Percentiles rank a stretch among this genome's conserved stretches.
phyloP scores from a whole-genome alignment of 176 grass and related monocot genomes.

The Eleusine indica region DNA sequence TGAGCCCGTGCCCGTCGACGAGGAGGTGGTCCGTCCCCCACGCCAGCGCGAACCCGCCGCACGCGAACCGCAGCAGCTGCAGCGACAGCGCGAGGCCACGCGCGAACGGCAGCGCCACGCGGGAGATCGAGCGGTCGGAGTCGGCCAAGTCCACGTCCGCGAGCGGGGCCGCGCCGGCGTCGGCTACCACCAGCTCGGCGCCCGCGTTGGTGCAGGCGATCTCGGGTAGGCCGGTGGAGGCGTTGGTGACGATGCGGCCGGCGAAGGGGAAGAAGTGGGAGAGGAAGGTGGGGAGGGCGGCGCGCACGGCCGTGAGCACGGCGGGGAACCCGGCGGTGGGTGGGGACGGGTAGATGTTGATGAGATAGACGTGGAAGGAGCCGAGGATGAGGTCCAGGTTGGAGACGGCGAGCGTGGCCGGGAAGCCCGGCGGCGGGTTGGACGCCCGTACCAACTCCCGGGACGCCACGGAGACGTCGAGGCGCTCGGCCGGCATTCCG shows the following conservation, averaged over 20 bases:
- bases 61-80: conserved; percentile 68
- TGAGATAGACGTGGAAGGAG: conserved; percentile 54
- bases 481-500: conserved; percentile 14
- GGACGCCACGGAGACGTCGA: conserved; percentile 23
- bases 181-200: conserved; percentile 68
- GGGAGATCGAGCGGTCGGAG: conserved; percentile 39
- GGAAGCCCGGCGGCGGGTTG: conserved; percentile 28
- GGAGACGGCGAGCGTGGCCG: conserved; percentile 43
- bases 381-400: conserved; percentile 62
- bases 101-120: conserved; percentile 49
- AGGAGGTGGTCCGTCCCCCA: conserved; percentile 71
- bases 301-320: conserved; percentile 10
- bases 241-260: conserved; percentile 32
- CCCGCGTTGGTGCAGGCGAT: conserved; percentile 59
- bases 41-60: conserved; percentile 68
- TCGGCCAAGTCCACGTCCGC: conserved; percentile 57
- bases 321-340: conserved; percentile 22
- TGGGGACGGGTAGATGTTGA: conserved; percentile 40
- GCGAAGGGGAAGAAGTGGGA: conserved; percentile 57
- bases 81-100: conserved; percentile 59
- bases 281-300: conserved; percentile 47
- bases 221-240: conserved; percentile 34
- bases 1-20: conserved; percentile 65
- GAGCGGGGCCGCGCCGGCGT: conserved; percentile 25
- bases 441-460: conserved; percentile 48